Conservation (phyloP, 2,329 filamentous ascomycete genomes). For the Sporothrix humicola region DNA sequence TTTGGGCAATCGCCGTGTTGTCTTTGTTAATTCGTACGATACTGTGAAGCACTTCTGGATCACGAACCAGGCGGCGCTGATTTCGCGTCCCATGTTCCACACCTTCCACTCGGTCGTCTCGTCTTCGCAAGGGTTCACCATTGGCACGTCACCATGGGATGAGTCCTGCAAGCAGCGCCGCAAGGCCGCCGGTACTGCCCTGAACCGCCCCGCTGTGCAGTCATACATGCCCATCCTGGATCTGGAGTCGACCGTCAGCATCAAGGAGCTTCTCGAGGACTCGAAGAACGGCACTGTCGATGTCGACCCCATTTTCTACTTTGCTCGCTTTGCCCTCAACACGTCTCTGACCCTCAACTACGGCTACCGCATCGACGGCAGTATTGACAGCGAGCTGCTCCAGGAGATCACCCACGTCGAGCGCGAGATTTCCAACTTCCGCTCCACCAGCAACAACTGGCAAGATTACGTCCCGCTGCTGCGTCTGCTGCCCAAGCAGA, state of each 20-base stretch:
- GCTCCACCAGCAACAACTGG: conserved; percentile 79
- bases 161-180: conserved; percentile 77
- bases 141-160: conserved; percentile 84
- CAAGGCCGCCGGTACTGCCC: conserved; percentile 77
- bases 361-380: conserved; percentile 73
- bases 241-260: conserved; percentile 72
- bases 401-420: conserved; percentile 78
- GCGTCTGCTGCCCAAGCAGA: conserved; percentile 63
- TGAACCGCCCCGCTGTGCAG: conserved; percentile 72
- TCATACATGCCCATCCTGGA: conserved; percentile 84
- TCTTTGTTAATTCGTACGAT: conserved; percentile 80
- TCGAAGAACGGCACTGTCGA: conserved; percentile 65
- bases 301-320: conserved; percentile 73
- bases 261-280: conserved; percentile 73
- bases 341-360: conserved; percentile 80
- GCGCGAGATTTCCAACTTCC: conserved; percentile 74
- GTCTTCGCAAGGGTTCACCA: conserved; percentile 77
- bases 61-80: conserved; percentile 76
- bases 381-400: conserved; percentile 65
- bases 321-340: conserved; percentile 72
- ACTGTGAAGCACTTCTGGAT: conserved; percentile 77
- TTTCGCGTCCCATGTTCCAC: conserved; percentile 77
- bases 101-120: conserved; percentile 83
- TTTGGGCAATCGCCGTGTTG: conserved; percentile 72
- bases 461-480: conserved; percentile 68